Percentiles rank a stretch among this genome's conserved stretches.
phyloP scores from a whole-genome alignment of 495 filamentous ascomycete genomes.

The Mytilinidion resinicola region DNA sequence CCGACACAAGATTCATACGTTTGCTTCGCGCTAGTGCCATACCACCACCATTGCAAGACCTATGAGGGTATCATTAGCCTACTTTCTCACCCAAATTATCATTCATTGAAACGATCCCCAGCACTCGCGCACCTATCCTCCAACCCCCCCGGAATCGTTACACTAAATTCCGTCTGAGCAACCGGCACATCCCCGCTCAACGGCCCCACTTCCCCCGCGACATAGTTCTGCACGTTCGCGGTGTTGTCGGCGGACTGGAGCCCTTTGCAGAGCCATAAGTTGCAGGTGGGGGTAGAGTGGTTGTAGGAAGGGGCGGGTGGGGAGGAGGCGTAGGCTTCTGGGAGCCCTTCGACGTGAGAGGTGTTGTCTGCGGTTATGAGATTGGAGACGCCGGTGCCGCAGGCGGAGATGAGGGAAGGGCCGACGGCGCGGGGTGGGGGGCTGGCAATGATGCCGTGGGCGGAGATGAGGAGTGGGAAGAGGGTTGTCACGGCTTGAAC shows the following conservation, averaged over 20 bases:
- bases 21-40: slow-evolving; percentile 21
- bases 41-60: slow-evolving; percentile 30
- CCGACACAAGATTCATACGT: slow-evolving; percentile 27
- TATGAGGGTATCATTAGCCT: neutral
- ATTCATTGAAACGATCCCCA: slow-evolving; percentile 24
- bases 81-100: slow-evolving; percentile 1
- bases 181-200: slow-evolving; percentile 12
- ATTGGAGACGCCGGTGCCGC: slow-evolving; percentile 16
- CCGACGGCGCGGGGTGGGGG: slow-evolving; percentile 23
- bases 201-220: slow-evolving; percentile 16
- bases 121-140: slow-evolving; percentile 19
- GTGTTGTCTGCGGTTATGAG: slow-evolving; percentile 25
- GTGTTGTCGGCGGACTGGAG: slow-evolving; percentile 26
- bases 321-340: slow-evolving; percentile 10
- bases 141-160: slow-evolving; percentile 20
- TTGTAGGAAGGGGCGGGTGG: slow-evolving; percentile 10
- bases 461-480: too few relatives aligned
- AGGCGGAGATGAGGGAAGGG: slow-evolving; percentile 10
- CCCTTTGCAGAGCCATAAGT: slow-evolving; percentile 29
- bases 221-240: slow-evolving; percentile 21
- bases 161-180: slow-evolving; percentile 23
- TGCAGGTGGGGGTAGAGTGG: slow-evolving; percentile 11
- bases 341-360: slow-evolving; percentile 22
- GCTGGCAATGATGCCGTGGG: slow-evolving; percentile 21
- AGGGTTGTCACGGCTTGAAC: too few relatives aligned